Percentiles rank a stretch among this genome's conserved stretches.
These are phyloP conservation scores for Elymus sibiricus DNA, from an alignment of 176 grass and related monocot species.

Conservation along the genomic window DNA sequence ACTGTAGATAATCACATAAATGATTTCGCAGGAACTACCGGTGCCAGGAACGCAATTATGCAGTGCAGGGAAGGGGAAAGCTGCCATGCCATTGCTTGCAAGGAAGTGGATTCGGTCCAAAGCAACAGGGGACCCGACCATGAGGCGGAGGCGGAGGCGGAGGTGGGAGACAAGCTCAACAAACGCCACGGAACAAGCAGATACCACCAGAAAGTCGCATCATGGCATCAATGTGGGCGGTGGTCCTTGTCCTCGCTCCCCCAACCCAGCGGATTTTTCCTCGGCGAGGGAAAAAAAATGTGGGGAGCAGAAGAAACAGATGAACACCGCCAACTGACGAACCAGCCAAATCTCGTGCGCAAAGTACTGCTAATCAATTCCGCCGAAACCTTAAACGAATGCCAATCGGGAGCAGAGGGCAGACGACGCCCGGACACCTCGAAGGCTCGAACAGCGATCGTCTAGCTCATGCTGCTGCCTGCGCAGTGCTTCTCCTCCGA, in stretches of 20 bases:
- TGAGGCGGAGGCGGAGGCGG: neutral
- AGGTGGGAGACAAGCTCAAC: conserved; percentile 21
- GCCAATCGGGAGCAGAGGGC: neutral
- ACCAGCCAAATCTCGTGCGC: conserved; percentile 31
- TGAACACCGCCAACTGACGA: neutral
- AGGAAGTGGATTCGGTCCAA: conserved; percentile 44
- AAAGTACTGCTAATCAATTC: conserved; percentile 10
- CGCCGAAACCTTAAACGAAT: conserved; percentile 22
- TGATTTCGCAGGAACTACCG: neutral
- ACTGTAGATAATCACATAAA: neutral
- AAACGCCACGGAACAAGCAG: conserved; percentile 23
- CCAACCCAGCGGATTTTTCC: neutral
- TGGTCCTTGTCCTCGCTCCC: conserved; percentile 33
- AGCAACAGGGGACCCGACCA: neutral
- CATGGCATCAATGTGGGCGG: conserved; percentile 32
- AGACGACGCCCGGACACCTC: neutral
- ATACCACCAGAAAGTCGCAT: conserved; percentile 26
- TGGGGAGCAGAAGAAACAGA: neutral
- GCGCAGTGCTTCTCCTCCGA: neutral
- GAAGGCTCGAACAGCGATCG: neutral
- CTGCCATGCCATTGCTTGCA: conserved; percentile 22
- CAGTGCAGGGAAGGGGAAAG: neutral
- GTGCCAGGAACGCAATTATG: neutral
- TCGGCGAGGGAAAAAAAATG: neutral
- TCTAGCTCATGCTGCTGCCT: too few relatives aligned